Conservation (phyloP, 768 basidiomycete species). For the Naganishia onofrii region DNA sequence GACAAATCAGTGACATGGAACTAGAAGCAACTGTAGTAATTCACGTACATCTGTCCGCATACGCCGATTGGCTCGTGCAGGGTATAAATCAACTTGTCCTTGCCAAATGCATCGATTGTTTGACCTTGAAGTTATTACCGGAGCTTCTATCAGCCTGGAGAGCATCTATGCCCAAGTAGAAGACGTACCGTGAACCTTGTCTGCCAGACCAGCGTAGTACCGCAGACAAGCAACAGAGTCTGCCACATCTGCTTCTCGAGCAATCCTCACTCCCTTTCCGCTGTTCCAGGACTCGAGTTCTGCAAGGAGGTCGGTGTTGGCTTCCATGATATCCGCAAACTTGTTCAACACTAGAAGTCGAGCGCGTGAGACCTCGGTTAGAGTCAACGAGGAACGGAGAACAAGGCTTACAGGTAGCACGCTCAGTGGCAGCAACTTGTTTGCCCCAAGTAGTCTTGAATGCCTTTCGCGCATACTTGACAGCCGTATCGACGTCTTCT, state of each 20-base stretch:
- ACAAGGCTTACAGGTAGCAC: constrained; percentile 35
- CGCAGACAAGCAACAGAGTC: constrained; percentile 58
- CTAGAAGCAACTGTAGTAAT: not conserved
- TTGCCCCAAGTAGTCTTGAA: constrained; percentile 55
- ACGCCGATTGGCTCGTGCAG: constrained; percentile 62
- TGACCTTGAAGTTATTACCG: constrained; percentile 50
- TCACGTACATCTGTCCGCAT: constrained; percentile 53
- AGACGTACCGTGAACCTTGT: constrained; percentile 66
- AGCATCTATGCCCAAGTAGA: not conserved
- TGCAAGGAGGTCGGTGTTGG: constrained; percentile 63
- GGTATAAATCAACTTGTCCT: constrained; percentile 64
- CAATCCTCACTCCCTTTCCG: constrained; percentile 56
- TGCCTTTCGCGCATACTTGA: constrained; percentile 54
- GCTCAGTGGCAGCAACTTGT: constrained; percentile 44
- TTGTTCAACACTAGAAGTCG: constrained; percentile 62
- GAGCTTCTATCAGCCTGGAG: not conserved
- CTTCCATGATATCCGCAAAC: constrained; percentile 66
- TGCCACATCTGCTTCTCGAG: constrained; percentile 57
- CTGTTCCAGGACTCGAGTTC: constrained; percentile 73
- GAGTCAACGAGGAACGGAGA: constrained; percentile 49
- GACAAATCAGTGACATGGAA: not conserved
- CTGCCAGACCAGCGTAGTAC: constrained; percentile 88
- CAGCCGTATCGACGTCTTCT: constrained; percentile 74
- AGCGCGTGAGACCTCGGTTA: not conserved
- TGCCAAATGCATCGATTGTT: constrained; percentile 64